Evolutionary conservation across 768 basidiomycete genomes (phyloP).

Genomic region (Suillus americanus): DNA sequence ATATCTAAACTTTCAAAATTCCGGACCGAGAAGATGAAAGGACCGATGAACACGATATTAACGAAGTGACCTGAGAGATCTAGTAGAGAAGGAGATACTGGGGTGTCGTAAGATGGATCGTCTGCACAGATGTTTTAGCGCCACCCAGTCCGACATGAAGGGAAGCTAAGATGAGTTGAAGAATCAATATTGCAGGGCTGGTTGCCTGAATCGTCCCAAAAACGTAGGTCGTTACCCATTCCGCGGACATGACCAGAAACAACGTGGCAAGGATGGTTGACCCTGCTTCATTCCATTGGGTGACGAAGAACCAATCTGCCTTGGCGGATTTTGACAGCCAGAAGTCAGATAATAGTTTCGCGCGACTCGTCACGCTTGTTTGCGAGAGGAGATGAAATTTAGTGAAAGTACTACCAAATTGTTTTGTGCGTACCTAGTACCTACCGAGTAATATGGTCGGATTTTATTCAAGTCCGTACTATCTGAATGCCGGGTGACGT

Average conservation of each 20-base stretch:
- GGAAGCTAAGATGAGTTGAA: neutral
- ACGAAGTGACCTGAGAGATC: neutral
- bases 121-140: conserved; percentile 1
- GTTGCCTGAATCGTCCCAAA: neutral
- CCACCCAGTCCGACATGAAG: neutral
- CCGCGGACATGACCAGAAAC: neutral
- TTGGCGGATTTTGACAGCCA: neutral
- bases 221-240: neutral
- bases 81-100: neutral
- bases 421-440: neutral
- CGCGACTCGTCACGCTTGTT: neutral
- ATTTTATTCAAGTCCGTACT: neutral
- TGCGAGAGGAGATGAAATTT: neutral
- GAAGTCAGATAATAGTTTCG: conserved; percentile 3
- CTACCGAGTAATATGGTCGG: no score
- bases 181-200: neutral
- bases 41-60: neutral
- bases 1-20: neutral
- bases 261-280: neutral
- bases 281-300: neutral
- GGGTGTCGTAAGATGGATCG: conserved; percentile 1
- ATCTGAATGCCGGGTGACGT: neutral
- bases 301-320: neutral
- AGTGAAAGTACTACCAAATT: neutral
- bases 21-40: neutral